Percentiles rank a stretch among this genome's conserved stretches.
Conservation (phyloP, 108 stramenopile species). For the Nitzschia sp. region DNA sequence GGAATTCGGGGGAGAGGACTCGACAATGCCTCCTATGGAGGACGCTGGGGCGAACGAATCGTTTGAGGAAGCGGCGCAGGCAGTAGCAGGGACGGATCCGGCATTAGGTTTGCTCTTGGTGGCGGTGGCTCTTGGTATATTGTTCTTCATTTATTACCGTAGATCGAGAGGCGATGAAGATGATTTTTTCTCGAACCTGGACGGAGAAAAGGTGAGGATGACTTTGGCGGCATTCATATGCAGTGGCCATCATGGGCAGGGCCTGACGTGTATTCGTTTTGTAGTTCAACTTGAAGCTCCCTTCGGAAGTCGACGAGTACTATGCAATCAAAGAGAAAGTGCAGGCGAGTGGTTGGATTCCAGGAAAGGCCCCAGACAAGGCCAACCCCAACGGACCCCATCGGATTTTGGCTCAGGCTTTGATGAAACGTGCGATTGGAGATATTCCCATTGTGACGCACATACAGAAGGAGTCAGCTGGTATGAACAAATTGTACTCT, state of each 20-base stretch:
- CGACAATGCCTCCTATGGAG: constrained; percentile 28
- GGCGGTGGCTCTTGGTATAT: constrained; percentile 43
- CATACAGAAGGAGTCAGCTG: constrained; percentile 89
- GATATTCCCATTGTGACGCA: constrained; percentile 89
- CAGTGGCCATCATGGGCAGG: neutral
- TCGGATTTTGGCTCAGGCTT: constrained; percentile 80
- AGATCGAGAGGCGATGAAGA: constrained; percentile 59
- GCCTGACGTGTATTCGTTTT: neutral
- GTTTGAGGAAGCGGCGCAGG: constrained; percentile 34
- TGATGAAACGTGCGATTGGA: constrained; percentile 92
- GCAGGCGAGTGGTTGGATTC: constrained; percentile 73
- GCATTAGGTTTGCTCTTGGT: constrained; percentile 73
- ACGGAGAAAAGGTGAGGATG: constrained; percentile 83
- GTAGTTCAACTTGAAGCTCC: constrained; percentile 87
- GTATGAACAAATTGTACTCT: constrained; percentile 89
- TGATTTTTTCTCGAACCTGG: constrained; percentile 80
- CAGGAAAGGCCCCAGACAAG: constrained; percentile 43
- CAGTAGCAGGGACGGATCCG: constrained; percentile 69
- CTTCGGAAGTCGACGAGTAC: constrained; percentile 88
- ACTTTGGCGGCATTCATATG: neutral
- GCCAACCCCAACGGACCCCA: constrained; percentile 45
- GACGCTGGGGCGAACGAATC: constrained; percentile 15
- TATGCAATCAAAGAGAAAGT: constrained; percentile 79
- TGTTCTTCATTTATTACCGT: constrained; percentile 52
- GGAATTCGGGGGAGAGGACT: constrained; percentile 53